Percentiles rank a stretch among this genome's conserved stretches.
Conservation (phyloP, 371 early-diverging fungal species). For the Actinomortierella wolfii region DNA sequence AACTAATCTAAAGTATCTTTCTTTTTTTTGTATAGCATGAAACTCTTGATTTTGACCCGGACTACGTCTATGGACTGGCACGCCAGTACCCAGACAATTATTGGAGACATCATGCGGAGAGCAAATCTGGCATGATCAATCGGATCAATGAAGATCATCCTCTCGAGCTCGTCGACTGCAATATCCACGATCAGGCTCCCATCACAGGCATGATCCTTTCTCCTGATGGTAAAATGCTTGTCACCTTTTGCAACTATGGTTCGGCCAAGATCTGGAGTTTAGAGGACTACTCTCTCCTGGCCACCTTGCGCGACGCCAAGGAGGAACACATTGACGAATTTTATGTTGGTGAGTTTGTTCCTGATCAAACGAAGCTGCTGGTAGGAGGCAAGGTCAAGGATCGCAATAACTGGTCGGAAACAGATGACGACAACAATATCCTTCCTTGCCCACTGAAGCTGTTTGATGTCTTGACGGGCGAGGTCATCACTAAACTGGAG, state of each 20-base stretch:
- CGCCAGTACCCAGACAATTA: conserved; percentile 65
- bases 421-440: conserved; percentile 91
- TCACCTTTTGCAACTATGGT: conserved; percentile 85
- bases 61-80: conserved; percentile 51
- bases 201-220: conserved; percentile 82
- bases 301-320: conserved; percentile 72
- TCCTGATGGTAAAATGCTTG: conserved; percentile 80
- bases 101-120: conserved; percentile 59
- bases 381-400: conserved; percentile 86
- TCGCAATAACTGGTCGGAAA: conserved; percentile 81
- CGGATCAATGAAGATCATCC: conserved; percentile 69
- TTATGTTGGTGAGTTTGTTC: conserved; percentile 78
- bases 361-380: conserved; percentile 57
- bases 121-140: conserved; percentile 54
- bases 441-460: conserved; percentile 88
- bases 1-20: not conserved
- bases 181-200: conserved; percentile 63
- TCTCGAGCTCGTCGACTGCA: conserved; percentile 55
- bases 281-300: conserved; percentile 65
- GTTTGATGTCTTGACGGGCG: conserved; percentile 75
- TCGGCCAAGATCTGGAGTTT: conserved; percentile 81
- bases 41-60: conserved; percentile 50
- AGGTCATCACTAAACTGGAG: conserved; percentile 70
- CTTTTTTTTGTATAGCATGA: conserved; percentile 13
- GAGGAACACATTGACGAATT: conserved; percentile 91